Conservation (phyloP, 2,329 filamentous ascomycete genomes). For the Botryotinia globosa region DNA sequence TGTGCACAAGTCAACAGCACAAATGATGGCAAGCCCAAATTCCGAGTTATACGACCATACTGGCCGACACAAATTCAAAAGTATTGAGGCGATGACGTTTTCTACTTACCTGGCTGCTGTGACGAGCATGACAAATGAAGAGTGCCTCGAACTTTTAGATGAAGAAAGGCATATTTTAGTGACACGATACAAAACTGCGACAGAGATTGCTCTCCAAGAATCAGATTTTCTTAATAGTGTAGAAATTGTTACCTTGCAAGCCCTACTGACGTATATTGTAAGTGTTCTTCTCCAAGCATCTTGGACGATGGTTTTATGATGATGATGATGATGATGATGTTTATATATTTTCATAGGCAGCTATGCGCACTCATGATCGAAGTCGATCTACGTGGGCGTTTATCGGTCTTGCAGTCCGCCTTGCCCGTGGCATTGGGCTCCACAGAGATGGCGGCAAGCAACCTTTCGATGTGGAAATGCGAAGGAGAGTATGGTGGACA, state of each 20-base stretch:
- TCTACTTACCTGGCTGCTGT: conserved; percentile 14
- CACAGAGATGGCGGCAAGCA: conserved; percentile 50
- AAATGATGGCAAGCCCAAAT: neutral
- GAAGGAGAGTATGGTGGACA: conserved; percentile 52
- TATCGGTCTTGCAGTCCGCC: conserved; percentile 39
- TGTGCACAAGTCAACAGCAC: neutral
- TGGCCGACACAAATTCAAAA: conserved; percentile 18
- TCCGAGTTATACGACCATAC: conserved; percentile 7
- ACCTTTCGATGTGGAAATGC: conserved; percentile 50
- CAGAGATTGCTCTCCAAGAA: conserved; percentile 38
- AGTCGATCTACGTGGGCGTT: conserved; percentile 43
- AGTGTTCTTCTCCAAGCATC: conserved; percentile 34
- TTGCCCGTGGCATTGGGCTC: conserved; percentile 45
- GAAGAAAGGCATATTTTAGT: conserved; percentile 44
- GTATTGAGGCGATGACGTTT: conserved; percentile 8
- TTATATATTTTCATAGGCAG: conserved; percentile 7
- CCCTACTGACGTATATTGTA: conserved; percentile 60
- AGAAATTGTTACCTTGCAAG: conserved; percentile 60
- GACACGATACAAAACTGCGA: conserved; percentile 19
- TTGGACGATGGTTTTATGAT: neutral
- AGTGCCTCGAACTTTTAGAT: conserved; percentile 48
- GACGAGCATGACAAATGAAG: conserved; percentile 45
- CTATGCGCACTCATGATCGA: conserved; percentile 30
- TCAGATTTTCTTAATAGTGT: conserved; percentile 61
- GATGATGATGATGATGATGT: conserved; percentile 3